A percentile compares a stretch with the other conserved stretches of the same genome.
These are phyloP conservation scores for Cymbopogon citratus DNA, from an alignment of 176 grass and related monocot species.

Conservation along the genomic window DNA sequence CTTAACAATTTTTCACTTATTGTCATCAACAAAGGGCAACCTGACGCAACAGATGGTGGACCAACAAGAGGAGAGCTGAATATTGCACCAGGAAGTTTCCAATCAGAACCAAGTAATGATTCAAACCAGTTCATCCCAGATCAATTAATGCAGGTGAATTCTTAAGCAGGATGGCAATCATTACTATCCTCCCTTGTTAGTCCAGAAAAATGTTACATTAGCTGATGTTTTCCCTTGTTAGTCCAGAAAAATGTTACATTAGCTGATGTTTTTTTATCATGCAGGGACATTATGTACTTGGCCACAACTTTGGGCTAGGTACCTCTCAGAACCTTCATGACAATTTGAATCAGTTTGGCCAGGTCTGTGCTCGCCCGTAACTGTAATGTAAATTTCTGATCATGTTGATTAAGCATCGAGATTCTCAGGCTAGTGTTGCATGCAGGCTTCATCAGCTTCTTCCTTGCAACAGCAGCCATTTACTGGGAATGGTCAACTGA, in stretches of 20 bases:
- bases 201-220: background rate
- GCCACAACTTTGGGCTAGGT: conserved; percentile 66
- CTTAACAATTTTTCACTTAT: background rate
- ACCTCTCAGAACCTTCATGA: conserved; percentile 46
- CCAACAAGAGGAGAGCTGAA: conserved; percentile 43
- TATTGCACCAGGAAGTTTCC: conserved; percentile 36
- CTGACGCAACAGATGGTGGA: conserved; percentile 41
- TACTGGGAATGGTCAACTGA: conserved; percentile 42
- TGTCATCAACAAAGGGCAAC: conserved; percentile 19
- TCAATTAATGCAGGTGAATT: conserved; percentile 65
- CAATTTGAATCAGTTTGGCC: conserved; percentile 68
- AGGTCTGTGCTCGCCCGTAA: conserved; percentile 35
- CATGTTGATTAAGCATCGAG: conserved; percentile 12
- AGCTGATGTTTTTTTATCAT: conserved; percentile 17
- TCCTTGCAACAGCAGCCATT: conserved; percentile 61
- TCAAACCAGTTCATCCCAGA: conserved; percentile 62
- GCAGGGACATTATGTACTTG: conserved; percentile 67
- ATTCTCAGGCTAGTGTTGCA: conserved; percentile 18
- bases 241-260: background rate
- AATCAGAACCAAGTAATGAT: conserved; percentile 42
- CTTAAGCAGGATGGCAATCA: conserved; percentile 1
- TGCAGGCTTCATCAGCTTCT: conserved; percentile 46
- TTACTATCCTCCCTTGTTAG: background rate
- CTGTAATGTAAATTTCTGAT: conserved; percentile 1
- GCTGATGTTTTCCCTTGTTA: background rate